Percentiles rank a stretch among this genome's conserved stretches.
Evolutionary conservation across 305 asterid species (phyloP).

Genomic region (Fraxinus sp.): DNA sequence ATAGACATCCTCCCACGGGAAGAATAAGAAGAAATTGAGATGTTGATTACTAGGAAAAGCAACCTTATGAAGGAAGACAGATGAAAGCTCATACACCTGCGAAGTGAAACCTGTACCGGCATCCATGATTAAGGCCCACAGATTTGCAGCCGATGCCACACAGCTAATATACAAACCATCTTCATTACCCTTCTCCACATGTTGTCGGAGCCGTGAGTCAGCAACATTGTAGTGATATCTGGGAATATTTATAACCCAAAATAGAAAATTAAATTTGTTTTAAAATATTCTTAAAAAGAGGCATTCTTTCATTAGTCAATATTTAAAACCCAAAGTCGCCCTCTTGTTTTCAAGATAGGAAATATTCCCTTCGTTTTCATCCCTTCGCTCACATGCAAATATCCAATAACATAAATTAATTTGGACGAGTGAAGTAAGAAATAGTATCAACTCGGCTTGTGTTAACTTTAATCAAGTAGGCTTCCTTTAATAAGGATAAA

Average conservation of each 20-base stretch:
- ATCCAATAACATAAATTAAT: neutral
- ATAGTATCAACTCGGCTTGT: neutral
- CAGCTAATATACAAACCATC: conserved; percentile 95
- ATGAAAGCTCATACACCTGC: conserved; percentile 91
- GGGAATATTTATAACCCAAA: conserved; percentile 23
- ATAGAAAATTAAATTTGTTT: neutral
- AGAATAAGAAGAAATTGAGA: conserved; percentile 10
- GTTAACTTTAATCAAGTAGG: neutral
- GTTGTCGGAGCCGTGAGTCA: conserved; percentile 87
- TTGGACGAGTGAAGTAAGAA: neutral
- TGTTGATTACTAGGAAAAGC: conserved; percentile 13
- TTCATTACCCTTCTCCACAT: conserved; percentile 95
- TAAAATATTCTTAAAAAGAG: neutral
- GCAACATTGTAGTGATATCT: conserved; percentile 99
- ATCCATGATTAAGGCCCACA: conserved; percentile 99
- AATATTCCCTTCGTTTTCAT: neutral
- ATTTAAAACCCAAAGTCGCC: neutral
- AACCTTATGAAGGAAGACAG: conserved; percentile 95
- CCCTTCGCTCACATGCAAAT: neutral
- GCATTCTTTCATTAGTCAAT: neutral
- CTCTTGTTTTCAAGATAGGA: neutral
- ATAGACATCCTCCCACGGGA: conserved; percentile 13
- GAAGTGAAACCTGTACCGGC: conserved; percentile 93
- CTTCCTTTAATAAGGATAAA: neutral
- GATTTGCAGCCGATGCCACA: conserved; percentile 89